phyloP scores from a whole-genome alignment of 768 basidiomycete genomes.

The Calocybe cyanea region DNA sequence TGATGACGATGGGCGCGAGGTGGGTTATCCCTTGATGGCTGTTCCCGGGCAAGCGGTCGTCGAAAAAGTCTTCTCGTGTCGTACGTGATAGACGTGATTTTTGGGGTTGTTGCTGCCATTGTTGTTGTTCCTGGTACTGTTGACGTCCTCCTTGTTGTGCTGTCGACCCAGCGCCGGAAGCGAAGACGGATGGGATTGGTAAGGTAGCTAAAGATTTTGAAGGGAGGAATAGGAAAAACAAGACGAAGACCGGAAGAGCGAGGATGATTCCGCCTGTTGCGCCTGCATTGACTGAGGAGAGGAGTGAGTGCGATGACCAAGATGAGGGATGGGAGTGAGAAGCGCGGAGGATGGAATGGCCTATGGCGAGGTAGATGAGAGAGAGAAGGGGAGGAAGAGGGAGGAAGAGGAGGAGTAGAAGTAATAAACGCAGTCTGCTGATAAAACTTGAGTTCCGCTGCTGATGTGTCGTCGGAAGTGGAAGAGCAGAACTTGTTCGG shows the following conservation, averaged over 20 bases:
- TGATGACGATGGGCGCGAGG: constrained; percentile 11
- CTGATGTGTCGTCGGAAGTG: not conserved
- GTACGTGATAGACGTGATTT: constrained; percentile 11
- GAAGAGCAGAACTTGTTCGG: not conserved
- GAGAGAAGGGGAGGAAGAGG: constrained; percentile 31
- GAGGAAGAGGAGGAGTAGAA: constrained; percentile 24
- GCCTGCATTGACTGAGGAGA: constrained; percentile 28
- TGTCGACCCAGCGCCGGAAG: constrained; percentile 12
- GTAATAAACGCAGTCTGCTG: constrained; percentile 3
- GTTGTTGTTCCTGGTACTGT: too few species aligned
- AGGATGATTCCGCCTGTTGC: constrained; percentile 32
- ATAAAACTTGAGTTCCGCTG: not conserved
- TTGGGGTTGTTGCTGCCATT: not conserved
- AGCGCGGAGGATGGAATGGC: constrained; percentile 27
- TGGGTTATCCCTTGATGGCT: not conserved
- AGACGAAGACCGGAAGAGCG: constrained; percentile 27
- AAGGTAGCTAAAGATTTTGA: not conserved
- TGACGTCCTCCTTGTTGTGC: too few species aligned
- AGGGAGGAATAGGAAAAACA: constrained; percentile 27
- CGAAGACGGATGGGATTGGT: constrained; percentile 10
- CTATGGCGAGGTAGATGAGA: constrained; percentile 25
- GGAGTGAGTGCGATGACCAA: constrained; percentile 19
- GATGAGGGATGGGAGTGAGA: constrained; percentile 11
- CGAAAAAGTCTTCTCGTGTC: constrained; percentile 31
- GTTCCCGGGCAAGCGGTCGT: constrained; percentile 18